Conservation (phyloP, 73 alveolate species). For the Tetrahymena borealis region DNA sequence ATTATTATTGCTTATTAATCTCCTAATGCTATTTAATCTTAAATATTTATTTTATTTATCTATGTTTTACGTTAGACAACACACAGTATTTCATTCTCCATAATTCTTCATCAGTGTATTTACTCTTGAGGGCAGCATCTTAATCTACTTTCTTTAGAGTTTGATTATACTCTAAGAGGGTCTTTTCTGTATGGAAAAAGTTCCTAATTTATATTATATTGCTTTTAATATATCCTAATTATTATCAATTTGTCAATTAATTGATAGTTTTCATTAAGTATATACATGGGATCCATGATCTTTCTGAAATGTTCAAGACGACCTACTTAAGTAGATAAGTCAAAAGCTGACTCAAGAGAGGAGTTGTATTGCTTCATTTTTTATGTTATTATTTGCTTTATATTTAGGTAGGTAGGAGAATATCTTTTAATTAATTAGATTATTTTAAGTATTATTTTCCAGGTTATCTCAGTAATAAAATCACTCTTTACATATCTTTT, state of each 20-base stretch:
- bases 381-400: not conserved
- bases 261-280: no score
- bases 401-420: not conserved
- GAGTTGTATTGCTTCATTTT: not conserved
- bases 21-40: not conserved
- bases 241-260: not conserved
- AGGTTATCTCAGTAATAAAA: no score
- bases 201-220: not conserved
- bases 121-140: not conserved
- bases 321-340: not conserved
- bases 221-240: not conserved
- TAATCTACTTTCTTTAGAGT: not conserved
- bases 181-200: not conserved
- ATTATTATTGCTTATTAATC: not conserved
- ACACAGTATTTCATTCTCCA: not conserved
- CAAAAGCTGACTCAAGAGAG: not conserved
- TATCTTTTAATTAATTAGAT: no score
- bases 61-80: not conserved
- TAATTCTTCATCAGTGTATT: not conserved
- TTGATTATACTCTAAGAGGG: not conserved
- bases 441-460: no score
- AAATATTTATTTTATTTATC: not conserved
- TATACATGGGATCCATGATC: not conserved
- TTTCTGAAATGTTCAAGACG: not conserved
- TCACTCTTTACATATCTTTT: no score